Base-by-base conservation (phyloP, 495 filamentous ascomycete genomes). In the Aspergillus conjunctus region DNA sequence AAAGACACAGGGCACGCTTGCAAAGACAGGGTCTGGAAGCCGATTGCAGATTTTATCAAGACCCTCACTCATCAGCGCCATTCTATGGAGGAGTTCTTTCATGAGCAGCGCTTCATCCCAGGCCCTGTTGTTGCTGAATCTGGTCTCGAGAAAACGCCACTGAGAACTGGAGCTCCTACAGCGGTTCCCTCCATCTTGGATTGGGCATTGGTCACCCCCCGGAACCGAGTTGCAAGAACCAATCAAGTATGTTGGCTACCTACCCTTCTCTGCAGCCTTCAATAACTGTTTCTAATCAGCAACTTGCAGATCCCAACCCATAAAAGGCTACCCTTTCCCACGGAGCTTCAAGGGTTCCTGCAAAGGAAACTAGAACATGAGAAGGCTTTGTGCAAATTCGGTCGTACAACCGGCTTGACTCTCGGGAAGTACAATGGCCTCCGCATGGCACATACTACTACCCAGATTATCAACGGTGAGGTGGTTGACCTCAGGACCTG, bases 201-300 rank as follows among this genome's bases (percentile, higher is more conserved):
- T 31, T 58, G 56, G 56, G 56, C 56, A 11, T 41, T 58, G 17
- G 15, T 58, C 56, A 43, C 4, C 8, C 54, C 54, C 2, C 20
- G 20, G 20, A 12, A 18, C 33, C 21, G 21, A 1, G 0, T 18
- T 7, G 2, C 22, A 9, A 15, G 11, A 11, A 18, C 4, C 22
- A 56, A 56, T 43, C 34, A 32, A 30, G 54, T 56, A 32, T 21
- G 54, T n/a, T 17, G 9, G 18, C 14, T 46, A 6, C 52, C 34
- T 7, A 26, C 26, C 39, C 17, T 45, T 45, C 7, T 14, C 14
- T 20, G 18, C 14, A 6, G 33, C 6, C 2, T 48, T 32, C 5
- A 39, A 20, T 11, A 54, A 54, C 22, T 4, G 30, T 6, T 26
- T 12, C 34, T 54, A 54, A 44, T 30, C 7, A n/a, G 26, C 52